Percentiles rank a stretch among this genome's conserved stretches.
phyloP scores from a whole-genome alignment of 768 basidiomycete genomes.

The Mycena galericulata region DNA sequence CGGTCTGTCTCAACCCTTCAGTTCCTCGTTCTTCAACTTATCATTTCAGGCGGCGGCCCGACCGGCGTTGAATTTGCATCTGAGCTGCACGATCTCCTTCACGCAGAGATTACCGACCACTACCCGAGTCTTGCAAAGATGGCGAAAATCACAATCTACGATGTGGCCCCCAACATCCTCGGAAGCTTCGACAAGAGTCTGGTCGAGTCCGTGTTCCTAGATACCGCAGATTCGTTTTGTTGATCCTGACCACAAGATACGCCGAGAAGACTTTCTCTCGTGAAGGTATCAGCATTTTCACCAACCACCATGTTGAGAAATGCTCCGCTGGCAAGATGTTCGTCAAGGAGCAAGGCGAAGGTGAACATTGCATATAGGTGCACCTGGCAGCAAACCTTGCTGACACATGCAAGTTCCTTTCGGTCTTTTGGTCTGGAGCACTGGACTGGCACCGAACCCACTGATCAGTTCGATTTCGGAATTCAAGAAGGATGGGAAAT shows the following conservation, averaged over 20 bases:
- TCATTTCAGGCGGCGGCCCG: constrained; percentile 71
- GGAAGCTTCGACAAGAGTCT: constrained; percentile 79
- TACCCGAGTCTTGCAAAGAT: constrained; percentile 74
- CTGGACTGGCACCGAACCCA: constrained; percentile 87
- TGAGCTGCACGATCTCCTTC: constrained; percentile 83
- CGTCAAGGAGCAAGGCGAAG: constrained; percentile 79
- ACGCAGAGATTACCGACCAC: constrained; percentile 69
- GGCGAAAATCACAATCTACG: constrained; percentile 82
- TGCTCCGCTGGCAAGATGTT: constrained; percentile 76
- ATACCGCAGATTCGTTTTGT: background rate
- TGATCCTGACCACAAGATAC: constrained; percentile 56
- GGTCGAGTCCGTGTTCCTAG: constrained; percentile 56
- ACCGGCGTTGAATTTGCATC: constrained; percentile 89
- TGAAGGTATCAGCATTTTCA: constrained; percentile 80
- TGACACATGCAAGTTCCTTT: constrained; percentile 67
- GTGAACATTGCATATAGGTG: constrained; percentile 47
- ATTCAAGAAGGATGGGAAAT: constrained; percentile 71
- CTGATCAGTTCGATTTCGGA: constrained; percentile 71
- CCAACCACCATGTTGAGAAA: constrained; percentile 78
- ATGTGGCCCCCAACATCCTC: constrained; percentile 83
- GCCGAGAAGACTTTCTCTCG: constrained; percentile 77
- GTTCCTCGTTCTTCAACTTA: background rate
- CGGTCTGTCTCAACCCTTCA: too few relatives aligned
- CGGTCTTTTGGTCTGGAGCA: constrained; percentile 90
- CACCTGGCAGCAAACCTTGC: constrained; percentile 2